Conservation (phyloP, 106 monocot species). For the Dendrobium chrysotoxum region DNA sequence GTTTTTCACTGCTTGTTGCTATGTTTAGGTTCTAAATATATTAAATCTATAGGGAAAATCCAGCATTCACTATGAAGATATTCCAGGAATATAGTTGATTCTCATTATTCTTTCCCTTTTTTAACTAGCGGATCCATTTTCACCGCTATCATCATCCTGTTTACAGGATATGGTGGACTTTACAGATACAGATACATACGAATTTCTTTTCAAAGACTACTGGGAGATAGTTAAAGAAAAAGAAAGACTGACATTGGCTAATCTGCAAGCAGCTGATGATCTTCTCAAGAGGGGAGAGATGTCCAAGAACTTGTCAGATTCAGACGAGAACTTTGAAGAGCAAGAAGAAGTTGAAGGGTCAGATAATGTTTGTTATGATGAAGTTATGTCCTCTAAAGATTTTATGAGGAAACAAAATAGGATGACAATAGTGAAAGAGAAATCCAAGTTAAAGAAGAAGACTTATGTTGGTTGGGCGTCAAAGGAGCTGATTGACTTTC, state of each 20-base stretch:
- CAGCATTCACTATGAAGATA: background rate
- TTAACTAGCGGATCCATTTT: background rate
- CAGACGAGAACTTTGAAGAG: conserved; percentile 24
- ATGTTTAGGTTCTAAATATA: background rate
- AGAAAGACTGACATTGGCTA: conserved; percentile 44
- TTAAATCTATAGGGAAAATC: background rate
- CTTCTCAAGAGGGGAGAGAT: conserved; percentile 35
- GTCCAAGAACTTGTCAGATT: conserved; percentile 16
- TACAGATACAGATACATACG: conserved; percentile 37
- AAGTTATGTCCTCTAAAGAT: conserved; percentile 3
- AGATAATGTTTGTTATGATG: conserved; percentile 15
- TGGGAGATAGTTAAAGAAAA: conserved; percentile 65
- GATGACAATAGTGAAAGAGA: conserved; percentile 18
- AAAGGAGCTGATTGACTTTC: conserved; percentile 53
- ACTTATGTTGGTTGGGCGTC: conserved; percentile 62
- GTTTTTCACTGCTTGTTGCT: background rate
- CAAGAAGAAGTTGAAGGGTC: conserved; percentile 22
- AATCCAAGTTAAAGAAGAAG: conserved; percentile 31
- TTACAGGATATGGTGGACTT: conserved; percentile 70
- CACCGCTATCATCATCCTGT: background rate
- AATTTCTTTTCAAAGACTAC: conserved; percentile 78
- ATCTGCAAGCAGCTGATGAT: conserved; percentile 39
- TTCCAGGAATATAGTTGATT: background rate
- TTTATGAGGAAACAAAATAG: conserved; percentile 7
- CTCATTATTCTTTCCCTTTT: conserved; percentile 8